Evolutionary conservation across 2,329 filamentous ascomycete species (phyloP).

Genomic region (Sporothrix luriei): DNA sequence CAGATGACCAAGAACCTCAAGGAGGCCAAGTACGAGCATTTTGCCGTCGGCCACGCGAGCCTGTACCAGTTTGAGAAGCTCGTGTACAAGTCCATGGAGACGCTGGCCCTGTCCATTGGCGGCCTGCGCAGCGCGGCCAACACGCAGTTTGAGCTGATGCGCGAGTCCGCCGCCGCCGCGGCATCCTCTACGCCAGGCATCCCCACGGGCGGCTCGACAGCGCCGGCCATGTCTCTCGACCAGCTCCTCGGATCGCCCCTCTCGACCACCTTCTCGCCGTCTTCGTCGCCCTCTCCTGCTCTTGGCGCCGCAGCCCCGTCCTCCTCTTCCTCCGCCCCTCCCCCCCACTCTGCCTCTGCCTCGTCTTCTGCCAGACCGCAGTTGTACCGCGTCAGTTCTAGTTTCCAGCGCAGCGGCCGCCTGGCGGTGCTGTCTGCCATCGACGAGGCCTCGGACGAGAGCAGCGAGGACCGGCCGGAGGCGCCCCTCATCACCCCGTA

Average conservation of each 20-base stretch:
- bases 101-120: conserved; percentile 83
- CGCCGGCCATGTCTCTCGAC: not conserved
- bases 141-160: conserved; percentile 83
- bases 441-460: conserved; percentile 63
- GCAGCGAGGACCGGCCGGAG: conserved; percentile 47
- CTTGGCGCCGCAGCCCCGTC: not conserved
- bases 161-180: conserved; percentile 54
- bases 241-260: conserved; percentile 37
- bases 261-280: conserved; percentile 42
- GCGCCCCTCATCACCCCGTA: not conserved
- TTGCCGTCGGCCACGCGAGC: conserved; percentile 74
- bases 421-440: conserved; percentile 60
- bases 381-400: conserved; percentile 40
- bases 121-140: conserved; percentile 86
- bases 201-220: not conserved
- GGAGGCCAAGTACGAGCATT: conserved; percentile 90
- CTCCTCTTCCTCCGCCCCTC: not conserved
- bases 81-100: conserved; percentile 81
- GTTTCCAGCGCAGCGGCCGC: conserved; percentile 47
- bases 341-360: too few species aligned
- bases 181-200: conserved; percentile 6
- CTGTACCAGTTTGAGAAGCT: conserved; percentile 78
- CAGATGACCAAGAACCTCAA: conserved; percentile 74
- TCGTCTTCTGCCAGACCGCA: conserved; percentile 30
- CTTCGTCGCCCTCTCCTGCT: conserved; percentile 34